Evolutionary conservation across 1,284 basidiomycete genomes (phyloP), one percentile per base, ranked within the genome.

Genomic region (Mycena citricolor): DNA sequence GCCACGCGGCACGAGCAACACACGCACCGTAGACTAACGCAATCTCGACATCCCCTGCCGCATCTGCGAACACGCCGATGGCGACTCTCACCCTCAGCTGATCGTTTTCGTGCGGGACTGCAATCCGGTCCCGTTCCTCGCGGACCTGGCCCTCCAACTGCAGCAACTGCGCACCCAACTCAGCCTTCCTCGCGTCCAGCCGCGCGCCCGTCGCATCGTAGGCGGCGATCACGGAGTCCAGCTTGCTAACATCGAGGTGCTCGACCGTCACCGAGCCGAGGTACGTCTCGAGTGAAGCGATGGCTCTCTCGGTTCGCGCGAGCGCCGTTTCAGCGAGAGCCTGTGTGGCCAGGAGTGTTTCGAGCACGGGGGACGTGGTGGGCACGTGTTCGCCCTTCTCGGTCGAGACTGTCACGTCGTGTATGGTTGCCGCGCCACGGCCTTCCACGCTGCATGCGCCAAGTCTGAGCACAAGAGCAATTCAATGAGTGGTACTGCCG

Each of bases 21-120:
- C 14, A 44, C 57, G 4, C 23, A 69, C 70, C 66, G 47, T 73
- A 73, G 2, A 64, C 57, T 11, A 73, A 42, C 4, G 54, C 57
- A 26, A 71, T 57, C 38, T 63, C 59, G 2, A 62, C 58, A 16
- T 60, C 51, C 8, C 56, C 54, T 24, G 55, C 57, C 8, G 41
- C 32, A 28, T 58, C 49, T 1, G 56, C 58, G 43, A 60, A 62
- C 5, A 65, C 47, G 0, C 54, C 51, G 34, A 66, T 55, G 1
- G 55, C 49, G 7, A 42, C 61, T 17, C 42, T 51, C 11, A 51
- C 33, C 25, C 46, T 33, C 28, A 54, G 44, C 20, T 50, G 35
- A 28, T 42, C 39, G 32, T 48, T 38, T 19, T 44, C 37, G 39
- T 44, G 36, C 8, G 46, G 48, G 16, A 36, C 40, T 3, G 38